Conservation (phyloP, 2,329 filamentous ascomycete genomes). For the Aspergillus brunneoviolaceus region DNA sequence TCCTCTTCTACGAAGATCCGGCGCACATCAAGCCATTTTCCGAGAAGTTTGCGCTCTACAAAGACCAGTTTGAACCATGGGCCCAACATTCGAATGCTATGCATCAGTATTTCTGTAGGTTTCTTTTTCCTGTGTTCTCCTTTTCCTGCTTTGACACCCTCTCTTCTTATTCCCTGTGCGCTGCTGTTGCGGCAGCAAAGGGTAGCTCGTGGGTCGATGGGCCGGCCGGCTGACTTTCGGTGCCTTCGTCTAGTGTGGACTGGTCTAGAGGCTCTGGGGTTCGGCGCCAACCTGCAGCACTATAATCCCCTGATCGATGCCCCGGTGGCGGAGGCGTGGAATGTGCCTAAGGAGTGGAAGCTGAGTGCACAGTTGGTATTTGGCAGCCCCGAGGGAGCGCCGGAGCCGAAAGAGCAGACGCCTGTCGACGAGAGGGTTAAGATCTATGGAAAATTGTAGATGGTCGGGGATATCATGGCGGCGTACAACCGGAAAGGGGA, state of each 20-base stretch:
- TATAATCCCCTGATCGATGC: conserved; percentile 85
- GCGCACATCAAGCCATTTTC: conserved; percentile 65
- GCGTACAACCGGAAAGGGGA: too few species aligned
- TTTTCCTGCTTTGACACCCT: too few species aligned
- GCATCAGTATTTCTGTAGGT: conserved; percentile 66
- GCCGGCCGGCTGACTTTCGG: neutral
- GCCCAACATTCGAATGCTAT: conserved; percentile 75
- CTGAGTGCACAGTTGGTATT: conserved; percentile 84
- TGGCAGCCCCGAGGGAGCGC: conserved; percentile 57
- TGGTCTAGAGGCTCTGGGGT: conserved; percentile 76
- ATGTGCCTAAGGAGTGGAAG: conserved; percentile 69
- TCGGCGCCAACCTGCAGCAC: conserved; percentile 88
- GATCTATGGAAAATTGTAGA: conserved; percentile 51
- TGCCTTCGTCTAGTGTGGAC: conserved; percentile 61
- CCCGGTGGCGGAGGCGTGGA: conserved; percentile 68
- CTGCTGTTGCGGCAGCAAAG: neutral
- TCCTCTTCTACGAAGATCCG: conserved; percentile 85
- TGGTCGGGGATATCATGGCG: too few species aligned
- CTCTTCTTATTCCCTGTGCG: neutral
- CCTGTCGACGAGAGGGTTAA: conserved; percentile 67
- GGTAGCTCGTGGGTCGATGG: neutral
- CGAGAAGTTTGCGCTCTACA: conserved; percentile 69
- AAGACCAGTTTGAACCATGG: conserved; percentile 77
- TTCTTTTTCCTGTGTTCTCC: neutral
- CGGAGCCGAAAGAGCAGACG: conserved; percentile 64